Conservation (phyloP, 2,329 filamentous ascomycete species). For the Cercospora beticola region DNA sequence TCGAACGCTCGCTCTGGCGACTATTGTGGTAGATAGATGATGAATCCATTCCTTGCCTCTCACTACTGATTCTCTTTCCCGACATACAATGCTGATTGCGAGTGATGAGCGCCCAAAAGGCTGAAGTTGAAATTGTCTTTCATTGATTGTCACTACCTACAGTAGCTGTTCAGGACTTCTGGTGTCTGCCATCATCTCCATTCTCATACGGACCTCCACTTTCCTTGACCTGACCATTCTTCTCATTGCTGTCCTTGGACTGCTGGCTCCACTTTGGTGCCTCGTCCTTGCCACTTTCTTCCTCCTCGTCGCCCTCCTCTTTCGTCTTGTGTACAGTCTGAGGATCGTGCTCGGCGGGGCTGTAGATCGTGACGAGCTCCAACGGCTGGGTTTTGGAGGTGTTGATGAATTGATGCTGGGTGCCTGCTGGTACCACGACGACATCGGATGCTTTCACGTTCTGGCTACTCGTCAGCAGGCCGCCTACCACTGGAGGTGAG, state of each 20-base stretch:
- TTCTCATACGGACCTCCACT: conserved; percentile 40
- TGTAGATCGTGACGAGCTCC: conserved; percentile 63
- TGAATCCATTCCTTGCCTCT: background rate
- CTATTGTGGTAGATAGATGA: background rate
- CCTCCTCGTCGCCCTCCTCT: conserved; percentile 61
- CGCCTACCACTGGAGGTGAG: too few relatives aligned
- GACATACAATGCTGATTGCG: background rate
- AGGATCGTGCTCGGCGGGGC: conserved; percentile 61
- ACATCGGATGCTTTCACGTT: conserved; percentile 57
- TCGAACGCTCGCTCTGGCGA: background rate
- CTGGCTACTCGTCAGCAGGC: conserved; percentile 30
- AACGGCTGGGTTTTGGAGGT: conserved; percentile 56
- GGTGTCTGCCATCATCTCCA: conserved; percentile 40
- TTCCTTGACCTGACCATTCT: conserved; percentile 54
- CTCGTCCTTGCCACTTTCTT: conserved; percentile 61
- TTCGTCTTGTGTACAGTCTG: conserved; percentile 63
- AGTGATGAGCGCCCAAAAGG: background rate
- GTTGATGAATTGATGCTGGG: conserved; percentile 66
- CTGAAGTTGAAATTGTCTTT: background rate
- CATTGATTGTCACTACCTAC: background rate
- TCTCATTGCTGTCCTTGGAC: conserved; percentile 60
- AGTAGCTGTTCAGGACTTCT: conserved; percentile 27
- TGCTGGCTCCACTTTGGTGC: conserved; percentile 59
- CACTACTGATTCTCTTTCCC: background rate
- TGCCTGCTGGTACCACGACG: conserved; percentile 64